Percentiles rank a stretch among this genome's conserved stretches.
These are phyloP conservation scores for Polytrichum formosum DNA, from an alignment of 225 moss, liverwort and hornwort species.

Conservation along the genomic window DNA sequence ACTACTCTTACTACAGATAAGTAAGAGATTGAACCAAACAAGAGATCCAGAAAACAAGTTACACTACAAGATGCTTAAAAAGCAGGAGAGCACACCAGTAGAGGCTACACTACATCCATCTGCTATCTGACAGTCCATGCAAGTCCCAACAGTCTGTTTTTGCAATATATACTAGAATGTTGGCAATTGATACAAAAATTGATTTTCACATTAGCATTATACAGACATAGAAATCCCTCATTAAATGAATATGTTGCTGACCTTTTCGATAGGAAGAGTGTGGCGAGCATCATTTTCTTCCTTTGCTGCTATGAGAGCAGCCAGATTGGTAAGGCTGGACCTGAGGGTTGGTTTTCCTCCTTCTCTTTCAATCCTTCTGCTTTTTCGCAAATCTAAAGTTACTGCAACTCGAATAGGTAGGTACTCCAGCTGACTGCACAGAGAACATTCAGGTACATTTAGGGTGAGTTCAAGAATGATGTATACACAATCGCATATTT, in stretches of 20 bases:
- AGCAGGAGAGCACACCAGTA: too few relatives aligned
- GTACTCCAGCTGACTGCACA: constrained; percentile 80
- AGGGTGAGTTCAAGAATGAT: background rate
- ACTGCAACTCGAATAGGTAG: constrained; percentile 89
- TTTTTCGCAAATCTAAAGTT: constrained; percentile 82
- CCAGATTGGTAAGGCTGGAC: constrained; percentile 83
- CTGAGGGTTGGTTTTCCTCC: constrained; percentile 50
- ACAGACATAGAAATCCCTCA: too few relatives aligned
- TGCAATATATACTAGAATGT: too few relatives aligned
- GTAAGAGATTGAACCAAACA: too few relatives aligned
- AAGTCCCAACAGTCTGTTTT: too few relatives aligned
- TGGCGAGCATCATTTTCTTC: constrained; percentile 99
- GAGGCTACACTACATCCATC: too few relatives aligned
- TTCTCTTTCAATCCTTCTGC: constrained; percentile 75
- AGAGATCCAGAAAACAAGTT: too few relatives aligned
- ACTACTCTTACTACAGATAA: too few relatives aligned
- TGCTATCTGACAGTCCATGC: too few relatives aligned
- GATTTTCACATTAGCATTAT: too few relatives aligned
- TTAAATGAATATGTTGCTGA: constrained; percentile 11
- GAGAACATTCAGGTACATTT: constrained; percentile 6
- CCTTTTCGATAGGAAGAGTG: constrained; percentile 98
- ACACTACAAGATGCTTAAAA: too few relatives aligned
- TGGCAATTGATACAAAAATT: too few relatives aligned
- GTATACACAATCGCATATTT: background rate
- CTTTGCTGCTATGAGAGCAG: constrained; percentile 83